A percentile compares a stretch with the other conserved stretches of the same genome.
These are phyloP conservation scores for Pistacia vera DNA, from an alignment of 345 rosid genomes.

Conservation along the genomic window DNA sequence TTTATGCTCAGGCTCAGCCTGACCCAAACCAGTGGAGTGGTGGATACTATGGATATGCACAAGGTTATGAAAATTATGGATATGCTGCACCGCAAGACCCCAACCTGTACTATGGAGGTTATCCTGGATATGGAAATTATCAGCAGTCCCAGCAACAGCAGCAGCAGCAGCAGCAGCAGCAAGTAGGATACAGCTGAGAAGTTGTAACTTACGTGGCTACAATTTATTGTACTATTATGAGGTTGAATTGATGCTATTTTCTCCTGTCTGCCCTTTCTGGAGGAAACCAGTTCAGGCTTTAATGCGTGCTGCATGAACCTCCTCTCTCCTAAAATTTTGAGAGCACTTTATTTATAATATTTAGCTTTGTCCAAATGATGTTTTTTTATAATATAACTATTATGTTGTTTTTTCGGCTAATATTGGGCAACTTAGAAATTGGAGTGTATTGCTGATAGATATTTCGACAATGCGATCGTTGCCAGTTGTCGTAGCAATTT, in stretches of 20 bases:
- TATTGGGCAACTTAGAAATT: too few species aligned
- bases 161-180: conserved; percentile 62
- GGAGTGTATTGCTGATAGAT: too few species aligned
- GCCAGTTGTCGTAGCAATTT: too few species aligned
- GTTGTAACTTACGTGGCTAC: background rate
- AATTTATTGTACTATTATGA: background rate
- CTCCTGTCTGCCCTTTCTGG: background rate
- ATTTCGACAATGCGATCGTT: too few species aligned
- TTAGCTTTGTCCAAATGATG: background rate
- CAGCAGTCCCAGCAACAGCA: conserved; percentile 55
- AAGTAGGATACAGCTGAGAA: conserved; percentile 64
- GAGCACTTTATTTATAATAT: background rate
- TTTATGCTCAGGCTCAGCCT: conserved; percentile 45
- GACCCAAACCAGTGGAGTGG: conserved; percentile 66
- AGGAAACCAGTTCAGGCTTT: conserved; percentile 28
- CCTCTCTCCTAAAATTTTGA: conserved; percentile 4
- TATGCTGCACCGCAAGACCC: conserved; percentile 81
- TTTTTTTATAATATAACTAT: too few species aligned
- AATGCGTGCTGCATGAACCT: conserved; percentile 14
- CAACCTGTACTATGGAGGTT: conserved; percentile 80
- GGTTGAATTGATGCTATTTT: background rate
- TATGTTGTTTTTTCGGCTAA: too few species aligned
- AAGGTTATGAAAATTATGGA: conserved; percentile 80
- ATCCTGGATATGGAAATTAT: conserved; percentile 75
- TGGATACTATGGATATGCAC: conserved; percentile 72